These are phyloP conservation scores for Candida sakaeoensis DNA, from an alignment of 805 yeast species.

Conservation along the genomic window DNA sequence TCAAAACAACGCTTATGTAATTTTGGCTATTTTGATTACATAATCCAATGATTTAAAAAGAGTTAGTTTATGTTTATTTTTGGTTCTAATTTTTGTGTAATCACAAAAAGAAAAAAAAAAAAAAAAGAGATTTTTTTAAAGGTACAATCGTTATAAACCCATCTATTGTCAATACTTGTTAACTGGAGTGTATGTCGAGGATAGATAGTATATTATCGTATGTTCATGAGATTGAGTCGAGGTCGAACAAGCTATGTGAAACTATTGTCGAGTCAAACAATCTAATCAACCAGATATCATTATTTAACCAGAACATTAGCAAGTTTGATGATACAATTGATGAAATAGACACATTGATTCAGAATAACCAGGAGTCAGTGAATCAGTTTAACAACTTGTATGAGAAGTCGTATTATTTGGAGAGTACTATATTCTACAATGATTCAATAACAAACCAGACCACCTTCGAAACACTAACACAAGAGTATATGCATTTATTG, in stretches of 20 bases:
- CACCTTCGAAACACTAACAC: slow-evolving; percentile 24
- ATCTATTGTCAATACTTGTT: too few species aligned
- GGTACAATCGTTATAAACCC: too few species aligned
- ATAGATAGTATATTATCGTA: slow-evolving; percentile 14
- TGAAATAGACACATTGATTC: slow-evolving; percentile 19
- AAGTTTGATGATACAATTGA: slow-evolving; percentile 28
- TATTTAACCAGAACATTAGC: slow-evolving; percentile 13
- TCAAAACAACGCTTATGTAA: background rate
- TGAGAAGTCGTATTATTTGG: slow-evolving; percentile 31
- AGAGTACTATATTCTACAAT: slow-evolving; percentile 27
- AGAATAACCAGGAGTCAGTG: slow-evolving; percentile 20
- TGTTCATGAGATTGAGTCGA: slow-evolving; percentile 28
- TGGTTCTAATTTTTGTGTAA: background rate
- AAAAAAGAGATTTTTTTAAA: too few species aligned
- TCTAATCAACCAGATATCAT: slow-evolving; percentile 20
- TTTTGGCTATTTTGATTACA: background rate
- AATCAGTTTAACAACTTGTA: slow-evolving; percentile 26
- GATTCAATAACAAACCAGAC: slow-evolving; percentile 29
- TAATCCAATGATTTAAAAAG: background rate
- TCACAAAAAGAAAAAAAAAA: too few species aligned
- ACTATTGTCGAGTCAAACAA: slow-evolving; percentile 20
- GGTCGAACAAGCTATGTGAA: slow-evolving; percentile 22
- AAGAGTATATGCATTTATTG: slow-evolving; percentile 26
- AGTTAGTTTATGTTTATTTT: background rate
- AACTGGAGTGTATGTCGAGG: slow-evolving; percentile 6